A percentile compares a stretch with the other conserved stretches of the same genome.
These are phyloP conservation scores for Cornus kousa DNA, from an alignment of 148 eudicot species.

Conservation along the genomic window DNA sequence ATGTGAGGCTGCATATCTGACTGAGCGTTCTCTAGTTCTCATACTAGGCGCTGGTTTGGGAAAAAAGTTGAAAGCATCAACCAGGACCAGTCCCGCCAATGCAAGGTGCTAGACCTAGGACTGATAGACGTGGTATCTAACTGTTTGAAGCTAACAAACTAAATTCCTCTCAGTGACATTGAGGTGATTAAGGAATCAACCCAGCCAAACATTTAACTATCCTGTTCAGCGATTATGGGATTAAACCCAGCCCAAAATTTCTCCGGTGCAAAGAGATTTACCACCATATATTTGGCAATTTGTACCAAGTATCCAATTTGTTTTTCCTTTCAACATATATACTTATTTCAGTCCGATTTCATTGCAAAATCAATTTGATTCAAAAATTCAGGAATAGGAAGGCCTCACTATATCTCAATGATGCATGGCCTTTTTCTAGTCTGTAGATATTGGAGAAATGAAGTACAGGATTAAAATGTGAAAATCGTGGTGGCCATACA, in stretches of 20 bases:
- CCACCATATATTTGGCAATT: not conserved
- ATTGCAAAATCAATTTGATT: not conserved
- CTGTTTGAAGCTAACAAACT: no score
- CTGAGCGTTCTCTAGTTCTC: not conserved
- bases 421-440: not conserved
- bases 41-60: no score
- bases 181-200: not conserved
- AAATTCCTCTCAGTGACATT: not conserved
- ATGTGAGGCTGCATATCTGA: not conserved
- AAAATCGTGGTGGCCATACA: not conserved
- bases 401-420: not conserved
- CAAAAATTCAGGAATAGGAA: not conserved
- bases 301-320: not conserved
- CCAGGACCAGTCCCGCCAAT: no score
- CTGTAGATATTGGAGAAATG: not conserved
- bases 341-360: not conserved
- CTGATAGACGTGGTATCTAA: no score
- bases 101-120: no score
- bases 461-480: not conserved
- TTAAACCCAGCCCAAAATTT: not conserved
- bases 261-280: not conserved
- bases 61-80: no score
- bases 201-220: not conserved
- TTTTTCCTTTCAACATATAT: not conserved
- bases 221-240: not conserved